Base-by-base conservation (phyloP, 2,329 filamentous ascomycete genomes). In the Neonectria ditissima region DNA sequence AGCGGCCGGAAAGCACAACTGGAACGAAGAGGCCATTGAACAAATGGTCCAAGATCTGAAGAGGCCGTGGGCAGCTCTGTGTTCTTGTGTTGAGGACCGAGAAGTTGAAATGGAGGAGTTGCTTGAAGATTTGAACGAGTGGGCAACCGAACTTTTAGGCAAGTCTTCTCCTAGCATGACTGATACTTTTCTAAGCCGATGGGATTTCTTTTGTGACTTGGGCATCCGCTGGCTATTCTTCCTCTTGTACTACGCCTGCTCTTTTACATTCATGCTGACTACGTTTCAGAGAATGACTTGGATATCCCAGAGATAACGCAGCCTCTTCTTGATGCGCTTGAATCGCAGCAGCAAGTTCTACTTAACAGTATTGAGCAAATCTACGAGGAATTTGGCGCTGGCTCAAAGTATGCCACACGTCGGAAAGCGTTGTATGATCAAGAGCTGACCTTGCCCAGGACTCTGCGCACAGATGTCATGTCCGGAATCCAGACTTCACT, bases 1-100 rank as follows among this genome's bases (percentile, higher is more conserved):
- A 0, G 39, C 45, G 0, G 66, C 61, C 3, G 76, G 76, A 0
- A 43, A 34, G 1, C 77, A 65, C n/a, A 78, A 80, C 59, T 85
- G 82, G 82, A 85, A 85, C 54, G 70, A 79, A 52, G 81, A 84
- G 68, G 78, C 78, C 0, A 81, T 82, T 3, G 30, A 58, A 1
- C 39, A 39, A 1, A 82, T 84, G 80, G 72, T 67, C 0, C 14
- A 32, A 1, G 77, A 81, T 32, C 52, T 83, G 30, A 56, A 50
- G 1, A 32, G 41, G 0, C 72, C 72, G 5, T 85, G 81, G 81
- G 5, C 50, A 16, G 43, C 53, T 0, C 66, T 80, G 5, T 24
- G 54, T 1, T 11, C 11, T 1, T 39, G 37, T 0, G 0, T 68
- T 8, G 26, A 61, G 4, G 37, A 54, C 1, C 45, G 67, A 0